Conservation (phyloP, 108 stramenopile genomes). For the Parmales sp. region DNA sequence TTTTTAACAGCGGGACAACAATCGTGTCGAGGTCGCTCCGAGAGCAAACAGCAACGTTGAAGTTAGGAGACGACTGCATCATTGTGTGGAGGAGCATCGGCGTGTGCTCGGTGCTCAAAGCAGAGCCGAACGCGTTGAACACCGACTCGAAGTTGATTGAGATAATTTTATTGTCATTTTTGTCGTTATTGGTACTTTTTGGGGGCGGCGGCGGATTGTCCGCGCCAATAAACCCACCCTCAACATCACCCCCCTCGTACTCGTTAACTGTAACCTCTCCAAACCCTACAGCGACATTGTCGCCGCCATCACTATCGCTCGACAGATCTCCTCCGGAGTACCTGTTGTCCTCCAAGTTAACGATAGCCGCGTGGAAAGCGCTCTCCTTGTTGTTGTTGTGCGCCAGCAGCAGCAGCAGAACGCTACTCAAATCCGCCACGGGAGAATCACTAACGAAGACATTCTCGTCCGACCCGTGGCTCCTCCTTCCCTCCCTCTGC, state of each 20-base stretch:
- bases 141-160: conserved; percentile 60
- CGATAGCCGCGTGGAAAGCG: not conserved
- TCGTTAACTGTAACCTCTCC: not conserved
- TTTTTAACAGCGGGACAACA: conserved; percentile 55
- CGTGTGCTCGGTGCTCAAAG: conserved; percentile 56
- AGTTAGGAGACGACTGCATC: conserved; percentile 51
- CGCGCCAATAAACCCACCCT: not conserved
- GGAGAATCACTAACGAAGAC: conserved; percentile 59
- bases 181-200: not conserved
- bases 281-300: not conserved
- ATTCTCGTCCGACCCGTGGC: too few species aligned
- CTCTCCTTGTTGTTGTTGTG: conserved; percentile 36
- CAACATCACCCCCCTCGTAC: not conserved
- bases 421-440: conserved; percentile 47
- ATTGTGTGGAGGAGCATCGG: conserved; percentile 57
- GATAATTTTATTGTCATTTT: not conserved
- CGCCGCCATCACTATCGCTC: not conserved
- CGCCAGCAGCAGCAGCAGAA: conserved; percentile 41
- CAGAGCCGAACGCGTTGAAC: conserved; percentile 49
- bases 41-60: conserved; percentile 51
- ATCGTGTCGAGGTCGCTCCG: conserved; percentile 60
- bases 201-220: not conserved
- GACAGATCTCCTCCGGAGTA: not conserved
- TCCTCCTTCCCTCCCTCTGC: too few species aligned
- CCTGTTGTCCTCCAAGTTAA: not conserved